Conservation (phyloP, 140 eudicot genomes). For the Bidens hawaiensis region DNA sequence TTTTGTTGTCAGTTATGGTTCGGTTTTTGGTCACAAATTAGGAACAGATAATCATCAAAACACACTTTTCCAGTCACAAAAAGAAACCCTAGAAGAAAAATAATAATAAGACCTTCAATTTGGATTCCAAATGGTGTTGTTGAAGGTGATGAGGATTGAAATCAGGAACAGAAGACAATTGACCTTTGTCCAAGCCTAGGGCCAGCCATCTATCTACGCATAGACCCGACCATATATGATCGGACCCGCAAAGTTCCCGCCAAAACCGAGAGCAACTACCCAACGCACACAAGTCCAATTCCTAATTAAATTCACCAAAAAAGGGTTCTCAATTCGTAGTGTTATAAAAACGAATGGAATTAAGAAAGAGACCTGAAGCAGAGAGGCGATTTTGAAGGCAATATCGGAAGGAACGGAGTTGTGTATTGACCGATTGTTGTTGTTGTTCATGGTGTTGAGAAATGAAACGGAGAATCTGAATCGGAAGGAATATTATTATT, state of each 20-base stretch:
- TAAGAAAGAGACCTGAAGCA: slow-evolving; percentile 51
- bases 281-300: slow-evolving; percentile 73
- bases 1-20: too few species aligned
- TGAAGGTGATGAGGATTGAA: slow-evolving; percentile 36
- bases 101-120: slow-evolving; percentile 39
- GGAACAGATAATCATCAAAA: not conserved
- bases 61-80: not conserved
- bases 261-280: slow-evolving; percentile 84
- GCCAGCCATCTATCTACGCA: slow-evolving; percentile 73
- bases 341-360: too few species aligned
- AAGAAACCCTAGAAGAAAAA: not conserved
- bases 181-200: slow-evolving; percentile 25
- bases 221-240: slow-evolving; percentile 74
- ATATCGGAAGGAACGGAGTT: slow-evolving; percentile 65
- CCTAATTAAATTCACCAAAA: slow-evolving; percentile 47
- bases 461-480: not conserved
- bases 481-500: not conserved
- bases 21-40: too few species aligned
- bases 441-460: too few species aligned
- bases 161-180: slow-evolving; percentile 34
- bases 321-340: too few species aligned
- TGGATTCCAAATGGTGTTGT: slow-evolving; percentile 33
- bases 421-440: slow-evolving; percentile 21
- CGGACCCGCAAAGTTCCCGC: slow-evolving; percentile 85
- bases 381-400: slow-evolving; percentile 69